A percentile compares a stretch with the other conserved stretches of the same genome.
phyloP scores from a whole-genome alignment of 306 rosid species.

The Sicyos edulis region DNA sequence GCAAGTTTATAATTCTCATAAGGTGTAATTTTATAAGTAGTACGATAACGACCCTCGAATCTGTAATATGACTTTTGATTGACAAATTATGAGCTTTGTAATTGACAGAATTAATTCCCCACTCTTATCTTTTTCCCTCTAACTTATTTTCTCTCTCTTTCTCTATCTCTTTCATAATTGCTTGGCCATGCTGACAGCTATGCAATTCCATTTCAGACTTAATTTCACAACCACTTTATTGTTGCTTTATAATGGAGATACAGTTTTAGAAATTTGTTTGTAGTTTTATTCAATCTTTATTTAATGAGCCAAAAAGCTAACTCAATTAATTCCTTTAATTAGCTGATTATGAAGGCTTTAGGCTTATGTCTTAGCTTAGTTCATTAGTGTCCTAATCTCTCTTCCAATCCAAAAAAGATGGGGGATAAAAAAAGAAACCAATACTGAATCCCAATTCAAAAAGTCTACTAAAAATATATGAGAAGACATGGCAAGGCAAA shows the following conservation, averaged over 20 bases:
- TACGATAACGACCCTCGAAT: conserved; percentile 18
- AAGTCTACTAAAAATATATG: background rate
- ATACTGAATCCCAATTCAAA: conserved; percentile 11
- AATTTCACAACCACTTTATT: conserved; percentile 24
- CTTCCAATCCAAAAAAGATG: background rate
- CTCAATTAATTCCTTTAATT: conserved; percentile 1
- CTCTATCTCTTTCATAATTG: conserved; percentile 20
- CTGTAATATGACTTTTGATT: conserved; percentile 19
- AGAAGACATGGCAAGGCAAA: background rate
- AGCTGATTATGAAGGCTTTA: conserved; percentile 6
- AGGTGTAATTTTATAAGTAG: conserved; percentile 10
- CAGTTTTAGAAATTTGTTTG: conserved; percentile 13
- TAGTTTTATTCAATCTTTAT: conserved; percentile 11
- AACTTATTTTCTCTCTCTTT: conserved; percentile 13
- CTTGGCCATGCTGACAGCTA: conserved; percentile 24
- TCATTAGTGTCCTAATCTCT: background rate
- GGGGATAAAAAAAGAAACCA: conserved; percentile 2
- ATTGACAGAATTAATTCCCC: conserved; percentile 22
- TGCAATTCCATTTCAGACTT: conserved; percentile 23
- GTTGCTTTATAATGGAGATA: conserved; percentile 20
- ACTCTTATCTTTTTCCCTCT: conserved; percentile 21
- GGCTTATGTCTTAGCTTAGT: background rate
- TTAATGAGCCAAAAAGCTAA: conserved; percentile 2
- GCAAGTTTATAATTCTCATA: too few relatives aligned
- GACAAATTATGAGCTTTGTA: conserved; percentile 23